Percentiles rank a stretch among this genome's conserved stretches.
Evolutionary conservation across 2,329 filamentous ascomycete genomes (phyloP).

Genomic region (Alternaria angustiovoidea): DNA sequence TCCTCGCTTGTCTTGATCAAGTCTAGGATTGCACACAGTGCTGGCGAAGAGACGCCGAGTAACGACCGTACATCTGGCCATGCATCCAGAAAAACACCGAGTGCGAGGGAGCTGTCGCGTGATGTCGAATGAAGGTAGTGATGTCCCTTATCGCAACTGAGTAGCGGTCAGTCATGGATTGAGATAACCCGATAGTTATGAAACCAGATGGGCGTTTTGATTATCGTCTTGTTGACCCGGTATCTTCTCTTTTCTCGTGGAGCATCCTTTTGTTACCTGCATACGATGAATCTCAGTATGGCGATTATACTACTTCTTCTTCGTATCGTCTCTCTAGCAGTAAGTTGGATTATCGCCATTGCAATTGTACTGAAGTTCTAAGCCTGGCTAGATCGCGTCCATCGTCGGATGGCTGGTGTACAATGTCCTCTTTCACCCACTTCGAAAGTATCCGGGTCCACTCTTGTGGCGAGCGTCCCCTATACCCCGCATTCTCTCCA

Average conservation of each 20-base stretch:
- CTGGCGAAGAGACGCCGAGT: conserved; percentile 8
- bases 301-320: not conserved
- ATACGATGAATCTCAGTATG: not conserved
- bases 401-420: conserved; percentile 4
- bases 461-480: conserved; percentile 3
- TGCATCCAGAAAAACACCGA: conserved; percentile 42
- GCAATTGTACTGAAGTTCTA: not conserved
- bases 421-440: conserved; percentile 9
- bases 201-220: not conserved
- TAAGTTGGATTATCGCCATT: not conserved
- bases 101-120: conserved; percentile 20
- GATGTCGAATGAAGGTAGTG: not conserved
- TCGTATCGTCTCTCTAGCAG: not conserved
- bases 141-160: not conserved
- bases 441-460: conserved; percentile 9
- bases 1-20: conserved; percentile 9
- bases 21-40: not conserved
- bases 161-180: not conserved
- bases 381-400: not conserved
- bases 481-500: conserved; percentile 13
- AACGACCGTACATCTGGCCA: conserved; percentile 20
- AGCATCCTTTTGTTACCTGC: not conserved
- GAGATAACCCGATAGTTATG: not conserved
- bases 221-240: not conserved
- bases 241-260: not conserved